Percentiles rank a stretch among this genome's conserved stretches.
phyloP scores from a whole-genome alignment of 2,329 filamentous ascomycete genomes.

The Curvularia eragrostidis region DNA sequence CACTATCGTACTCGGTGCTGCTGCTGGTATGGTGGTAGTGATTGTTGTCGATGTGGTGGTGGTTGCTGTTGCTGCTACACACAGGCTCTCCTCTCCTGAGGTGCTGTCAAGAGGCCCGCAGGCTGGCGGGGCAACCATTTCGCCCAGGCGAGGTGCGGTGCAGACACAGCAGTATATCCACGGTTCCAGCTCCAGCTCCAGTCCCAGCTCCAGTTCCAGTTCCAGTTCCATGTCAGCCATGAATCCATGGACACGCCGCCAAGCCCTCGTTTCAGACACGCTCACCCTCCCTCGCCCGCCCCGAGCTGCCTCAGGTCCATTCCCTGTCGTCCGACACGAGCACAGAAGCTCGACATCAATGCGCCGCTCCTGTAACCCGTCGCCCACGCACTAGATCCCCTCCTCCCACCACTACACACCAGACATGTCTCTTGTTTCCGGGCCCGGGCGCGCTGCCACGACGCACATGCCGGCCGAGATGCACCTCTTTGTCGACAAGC shows the following conservation, averaged over 20 bases:
- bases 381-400: slow-evolving; percentile 3
- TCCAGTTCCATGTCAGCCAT: neutral
- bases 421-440: slow-evolving; percentile 66
- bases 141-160: neutral
- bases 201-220: neutral
- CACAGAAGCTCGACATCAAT: slow-evolving; percentile 5
- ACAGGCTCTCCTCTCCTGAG: neutral
- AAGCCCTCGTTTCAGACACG: slow-evolving; percentile 14
- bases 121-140: slow-evolving; percentile 4
- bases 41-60: neutral
- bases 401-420: slow-evolving; percentile 1
- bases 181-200: neutral
- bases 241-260: slow-evolving; percentile 2
- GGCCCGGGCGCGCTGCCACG: slow-evolving; percentile 60
- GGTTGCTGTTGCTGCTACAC: neutral
- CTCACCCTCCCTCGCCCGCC: neutral
- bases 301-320: slow-evolving; percentile 5
- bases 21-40: neutral
- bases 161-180: neutral
- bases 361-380: slow-evolving; percentile 7
- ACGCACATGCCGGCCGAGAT: slow-evolving; percentile 56
- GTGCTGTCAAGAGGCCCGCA: neutral
- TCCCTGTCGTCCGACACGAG: slow-evolving; percentile 10
- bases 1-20: neutral
- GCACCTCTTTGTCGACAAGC: slow-evolving; percentile 66